A percentile compares a stretch with the other conserved stretches of the same genome.
These are phyloP conservation scores for Polytrichum commune DNA, from an alignment of 225 moss, liverwort and hornwort genomes.

Conservation along the genomic window DNA sequence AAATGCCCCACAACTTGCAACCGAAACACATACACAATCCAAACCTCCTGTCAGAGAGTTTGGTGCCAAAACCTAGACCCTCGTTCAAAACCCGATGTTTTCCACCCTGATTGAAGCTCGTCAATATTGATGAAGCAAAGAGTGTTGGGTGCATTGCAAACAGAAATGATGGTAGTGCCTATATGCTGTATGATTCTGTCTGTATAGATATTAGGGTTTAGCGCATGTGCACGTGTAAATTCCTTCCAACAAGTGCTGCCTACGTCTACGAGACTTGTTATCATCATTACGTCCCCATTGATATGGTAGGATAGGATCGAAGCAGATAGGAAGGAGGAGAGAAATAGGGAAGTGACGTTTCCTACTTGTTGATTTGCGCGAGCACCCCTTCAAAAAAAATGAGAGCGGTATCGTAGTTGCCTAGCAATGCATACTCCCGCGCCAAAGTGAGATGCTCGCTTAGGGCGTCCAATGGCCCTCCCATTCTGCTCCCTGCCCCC, in stretches of 20 bases:
- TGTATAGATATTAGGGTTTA: slow-evolving; percentile 24
- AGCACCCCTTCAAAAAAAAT: slow-evolving; percentile 98
- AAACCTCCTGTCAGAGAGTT: too few species aligned
- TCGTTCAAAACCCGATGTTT: too few species aligned
- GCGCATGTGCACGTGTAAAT: background rate
- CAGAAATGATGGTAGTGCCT: too few species aligned
- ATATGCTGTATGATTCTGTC: too few species aligned
- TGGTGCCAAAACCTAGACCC: too few species aligned
- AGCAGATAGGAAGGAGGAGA: slow-evolving; percentile 3
- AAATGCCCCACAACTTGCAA: too few species aligned
- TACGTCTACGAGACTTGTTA: too few species aligned
- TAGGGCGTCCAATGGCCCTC: slow-evolving; percentile 83
- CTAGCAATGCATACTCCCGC: slow-evolving; percentile 95
- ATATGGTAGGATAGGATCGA: background rate
- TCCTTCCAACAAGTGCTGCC: background rate
- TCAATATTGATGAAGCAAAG: too few species aligned
- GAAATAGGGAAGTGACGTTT: slow-evolving; percentile 3
- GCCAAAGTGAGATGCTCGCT: slow-evolving; percentile 96
- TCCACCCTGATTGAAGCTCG: too few species aligned
- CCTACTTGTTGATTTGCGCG: slow-evolving; percentile 95
- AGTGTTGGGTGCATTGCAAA: too few species aligned
- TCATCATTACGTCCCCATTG: too few species aligned
- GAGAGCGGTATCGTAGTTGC: slow-evolving; percentile 97
- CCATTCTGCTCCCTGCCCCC: slow-evolving; percentile 61
- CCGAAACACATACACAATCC: too few species aligned